Evolutionary conservation across 805 yeast species (phyloP).

Genomic region (Blastobotrys attinorum): DNA sequence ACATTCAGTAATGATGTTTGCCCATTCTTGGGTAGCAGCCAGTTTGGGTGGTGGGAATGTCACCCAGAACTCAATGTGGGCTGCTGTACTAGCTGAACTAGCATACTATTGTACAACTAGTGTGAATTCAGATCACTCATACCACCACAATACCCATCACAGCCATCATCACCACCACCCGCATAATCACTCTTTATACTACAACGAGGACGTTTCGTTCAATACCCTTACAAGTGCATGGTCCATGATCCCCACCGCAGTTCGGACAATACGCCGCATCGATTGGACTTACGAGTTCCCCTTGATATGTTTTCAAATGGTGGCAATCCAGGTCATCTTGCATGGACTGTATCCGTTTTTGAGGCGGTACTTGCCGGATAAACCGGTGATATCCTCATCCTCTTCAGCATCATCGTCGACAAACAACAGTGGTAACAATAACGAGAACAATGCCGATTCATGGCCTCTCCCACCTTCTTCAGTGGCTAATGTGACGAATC

Average conservation of each 20-base stretch:
- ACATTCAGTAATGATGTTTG: slow-evolving; percentile 20
- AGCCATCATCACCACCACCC: no score
- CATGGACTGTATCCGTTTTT: slow-evolving; percentile 24
- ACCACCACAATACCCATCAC: no score
- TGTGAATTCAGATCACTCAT: background rate
- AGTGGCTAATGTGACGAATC: background rate
- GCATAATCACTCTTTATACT: background rate
- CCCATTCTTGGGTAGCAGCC: slow-evolving; percentile 27
- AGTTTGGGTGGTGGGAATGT: slow-evolving; percentile 25
- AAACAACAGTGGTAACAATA: background rate
- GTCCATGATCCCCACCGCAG: slow-evolving; percentile 16
- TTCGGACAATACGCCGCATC: slow-evolving; percentile 19
- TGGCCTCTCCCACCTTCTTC: background rate
- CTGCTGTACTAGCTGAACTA: slow-evolving; percentile 23
- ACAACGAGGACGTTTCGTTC: slow-evolving; percentile 6
- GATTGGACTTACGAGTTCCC: slow-evolving; percentile 24
- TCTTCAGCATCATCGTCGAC: background rate
- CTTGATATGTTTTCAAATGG: slow-evolving; percentile 19
- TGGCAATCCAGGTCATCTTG: slow-evolving; percentile 29
- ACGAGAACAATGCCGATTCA: background rate
- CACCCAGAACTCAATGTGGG: slow-evolving; percentile 24
- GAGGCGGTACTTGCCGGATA: slow-evolving; percentile 22
- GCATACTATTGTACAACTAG: slow-evolving; percentile 9
- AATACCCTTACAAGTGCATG: slow-evolving; percentile 17
- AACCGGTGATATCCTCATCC: background rate